Base-by-base conservation (phyloP, 352 stramenopile species). In the Globisporangium parvum region DNA sequence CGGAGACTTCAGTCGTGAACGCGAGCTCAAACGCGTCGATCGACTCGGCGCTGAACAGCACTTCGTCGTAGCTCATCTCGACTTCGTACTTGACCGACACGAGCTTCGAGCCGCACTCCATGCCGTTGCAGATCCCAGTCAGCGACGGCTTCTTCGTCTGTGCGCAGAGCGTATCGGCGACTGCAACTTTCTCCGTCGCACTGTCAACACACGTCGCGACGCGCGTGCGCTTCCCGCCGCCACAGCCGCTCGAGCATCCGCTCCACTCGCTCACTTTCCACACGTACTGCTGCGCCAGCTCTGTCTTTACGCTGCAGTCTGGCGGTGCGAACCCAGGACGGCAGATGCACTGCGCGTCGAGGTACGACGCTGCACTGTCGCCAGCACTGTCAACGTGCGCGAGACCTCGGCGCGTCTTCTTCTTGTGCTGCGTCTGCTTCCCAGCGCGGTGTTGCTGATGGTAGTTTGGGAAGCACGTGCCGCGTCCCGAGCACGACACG, bases 51-150 rank as follows among this genome's bases (percentile, higher is more conserved):
- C 71, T 84, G 53, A 88, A 88, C 18, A 88, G 63, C 39, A 90
- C 72, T 48, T 90, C 80, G 55, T 90, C 77, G 63, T 77, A 90
- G 53, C 76, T 77, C 67, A 87, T 87, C 62, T 90, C 77, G 9
- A 90, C 70, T 55, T 86, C 57, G 63, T 88, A 90, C 51, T 67
- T 72, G 51, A 88, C 70, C 11, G 72, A 68, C 23, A 88, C 75
- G 17, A 85, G 68, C 57, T 85, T 88, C 17, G 75, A 85, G 14
- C 80, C 80, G 50, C 80, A 90, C 47, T 88, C 77, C 65, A 90
- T 87, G 37, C 79, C 71, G 44, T 89, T 89, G 71, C 79, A 89
- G 24, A 89, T 87, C 11, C 70, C 75, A 18, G 77, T 73, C 21
- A 80, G 60, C 31, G 75, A 75, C 4, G 79, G 79, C 45, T 84